phyloP scores from a whole-genome alignment of 805 yeast genomes.

The Ogataea glucozyma region DNA sequence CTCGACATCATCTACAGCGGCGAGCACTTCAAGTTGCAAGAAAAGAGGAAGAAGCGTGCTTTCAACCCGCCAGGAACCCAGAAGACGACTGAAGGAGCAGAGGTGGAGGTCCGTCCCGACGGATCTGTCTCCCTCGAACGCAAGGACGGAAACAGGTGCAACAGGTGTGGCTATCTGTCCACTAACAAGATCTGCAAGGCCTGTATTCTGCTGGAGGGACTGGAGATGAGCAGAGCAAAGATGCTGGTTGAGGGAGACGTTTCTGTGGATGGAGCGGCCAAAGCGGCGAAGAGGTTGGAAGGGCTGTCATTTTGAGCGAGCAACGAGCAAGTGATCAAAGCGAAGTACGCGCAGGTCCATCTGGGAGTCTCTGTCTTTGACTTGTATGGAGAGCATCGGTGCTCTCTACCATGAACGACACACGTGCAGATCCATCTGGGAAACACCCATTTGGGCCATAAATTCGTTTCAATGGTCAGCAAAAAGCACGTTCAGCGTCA shows the following conservation, averaged over 20 bases:
- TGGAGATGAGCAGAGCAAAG: slow-evolving; percentile 75
- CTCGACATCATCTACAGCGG: slow-evolving; percentile 95
- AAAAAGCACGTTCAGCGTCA: too few species aligned
- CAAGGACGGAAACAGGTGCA: slow-evolving; percentile 72
- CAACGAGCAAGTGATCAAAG: too few species aligned
- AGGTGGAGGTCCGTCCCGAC: slow-evolving; percentile 56
- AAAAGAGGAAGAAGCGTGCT: slow-evolving; percentile 47
- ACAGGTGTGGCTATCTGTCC: slow-evolving; percentile 88
- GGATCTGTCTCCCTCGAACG: slow-evolving; percentile 56
- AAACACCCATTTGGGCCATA: too few species aligned
- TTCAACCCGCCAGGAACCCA: slow-evolving; percentile 38
- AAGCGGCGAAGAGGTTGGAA: slow-evolving; percentile 60
- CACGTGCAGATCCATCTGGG: too few species aligned
- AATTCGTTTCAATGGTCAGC: too few species aligned
- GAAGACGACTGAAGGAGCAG: slow-evolving; percentile 25
- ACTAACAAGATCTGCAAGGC: slow-evolving; percentile 91
- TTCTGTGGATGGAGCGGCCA: slow-evolving; percentile 64
- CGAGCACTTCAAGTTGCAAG: slow-evolving; percentile 71
- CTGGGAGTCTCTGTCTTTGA: too few species aligned
- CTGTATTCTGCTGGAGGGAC: slow-evolving; percentile 80
- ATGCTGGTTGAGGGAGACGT: slow-evolving; percentile 52
- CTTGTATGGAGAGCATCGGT: too few species aligned
- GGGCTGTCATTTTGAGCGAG: slow-evolving; percentile 58
- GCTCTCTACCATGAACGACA: too few species aligned
- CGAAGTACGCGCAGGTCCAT: too few species aligned